phyloP scores from a whole-genome alignment of 208 protist genomes.

The Wallacemonas sp. region DNA sequence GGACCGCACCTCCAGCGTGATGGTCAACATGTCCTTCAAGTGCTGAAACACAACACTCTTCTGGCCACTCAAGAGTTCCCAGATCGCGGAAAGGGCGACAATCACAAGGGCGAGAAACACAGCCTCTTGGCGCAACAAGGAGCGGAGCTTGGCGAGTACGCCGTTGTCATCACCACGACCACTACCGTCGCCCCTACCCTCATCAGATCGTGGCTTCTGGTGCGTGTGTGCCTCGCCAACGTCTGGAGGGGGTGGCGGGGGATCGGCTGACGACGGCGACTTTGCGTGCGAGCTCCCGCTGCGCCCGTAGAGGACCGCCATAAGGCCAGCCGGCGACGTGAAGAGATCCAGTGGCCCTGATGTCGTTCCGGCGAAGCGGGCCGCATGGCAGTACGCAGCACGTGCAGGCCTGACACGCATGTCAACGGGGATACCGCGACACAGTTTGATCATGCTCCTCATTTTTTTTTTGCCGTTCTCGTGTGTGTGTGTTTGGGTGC shows the following conservation, averaged over 20 bases:
- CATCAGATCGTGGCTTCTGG: too few relatives aligned
- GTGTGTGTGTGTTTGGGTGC: too few relatives aligned
- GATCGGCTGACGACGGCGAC: too few relatives aligned
- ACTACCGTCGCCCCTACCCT: neutral
- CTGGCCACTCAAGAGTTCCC: conserved; percentile 67
- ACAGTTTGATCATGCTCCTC: too few relatives aligned
- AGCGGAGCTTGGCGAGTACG: neutral
- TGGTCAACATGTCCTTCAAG: conserved; percentile 48
- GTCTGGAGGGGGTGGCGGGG: too few relatives aligned
- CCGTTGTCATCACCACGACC: neutral
- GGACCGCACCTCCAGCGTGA: conserved; percentile 87
- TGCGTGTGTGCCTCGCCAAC: too few relatives aligned
- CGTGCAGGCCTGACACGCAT: neutral
- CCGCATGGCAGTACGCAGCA: neutral
- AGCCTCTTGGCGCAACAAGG: conserved; percentile 35
- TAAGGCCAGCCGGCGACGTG: conserved; percentile 63
- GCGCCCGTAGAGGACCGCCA: conserved; percentile 65
- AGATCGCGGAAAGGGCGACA: conserved; percentile 63
- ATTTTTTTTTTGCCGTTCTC: too few relatives aligned
- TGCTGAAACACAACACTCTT: conserved; percentile 43
- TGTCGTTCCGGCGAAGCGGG: neutral
- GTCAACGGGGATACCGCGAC: too few relatives aligned
- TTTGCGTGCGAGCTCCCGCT: too few relatives aligned
- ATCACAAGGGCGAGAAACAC: conserved; percentile 55
- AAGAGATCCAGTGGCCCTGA: conserved; percentile 38